Evolutionary conservation across 2,329 filamentous ascomycete genomes (phyloP).

Genomic region (Diaporthe humulicola): DNA sequence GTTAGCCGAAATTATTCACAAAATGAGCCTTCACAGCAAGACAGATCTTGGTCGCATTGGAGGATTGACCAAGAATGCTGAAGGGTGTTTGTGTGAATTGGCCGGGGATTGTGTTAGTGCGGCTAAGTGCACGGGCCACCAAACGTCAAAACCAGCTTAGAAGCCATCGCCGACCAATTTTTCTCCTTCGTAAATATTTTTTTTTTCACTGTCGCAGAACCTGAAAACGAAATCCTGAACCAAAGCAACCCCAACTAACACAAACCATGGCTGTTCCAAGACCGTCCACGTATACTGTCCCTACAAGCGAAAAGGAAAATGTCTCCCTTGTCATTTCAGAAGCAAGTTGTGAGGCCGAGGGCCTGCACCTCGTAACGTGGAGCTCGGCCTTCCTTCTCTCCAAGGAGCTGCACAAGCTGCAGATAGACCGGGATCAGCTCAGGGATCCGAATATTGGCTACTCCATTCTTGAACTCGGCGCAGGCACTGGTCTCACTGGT

Average conservation of each 20-base stretch:
- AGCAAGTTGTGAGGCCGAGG: slow-evolving; percentile 36
- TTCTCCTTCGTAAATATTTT: not conserved
- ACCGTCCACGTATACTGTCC: slow-evolving; percentile 20
- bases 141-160: not conserved
- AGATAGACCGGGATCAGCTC: slow-evolving; percentile 15
- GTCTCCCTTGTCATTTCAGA: slow-evolving; percentile 36
- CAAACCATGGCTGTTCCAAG: slow-evolving; percentile 27
- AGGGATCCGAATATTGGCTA: not conserved
- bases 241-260: not conserved
- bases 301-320: slow-evolving; percentile 7
- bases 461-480: slow-evolving; percentile 38
- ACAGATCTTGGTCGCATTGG: not conserved
- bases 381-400: slow-evolving; percentile 39
- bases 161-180: slow-evolving; percentile 19
- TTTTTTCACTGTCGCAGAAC: not conserved
- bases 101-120: not conserved
- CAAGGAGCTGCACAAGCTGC: slow-evolving; percentile 34
- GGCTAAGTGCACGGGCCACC: slow-evolving; percentile 2
- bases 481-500: slow-evolving; percentile 38
- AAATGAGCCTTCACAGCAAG: too few species aligned
- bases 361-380: slow-evolving; percentile 37
- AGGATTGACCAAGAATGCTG: not conserved
- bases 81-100: not conserved
- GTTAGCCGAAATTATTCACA: not conserved
- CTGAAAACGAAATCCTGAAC: not conserved